phyloP scores from a whole-genome alignment of 2,329 filamentous ascomycete genomes.

The Aspergillus phoenicis region DNA sequence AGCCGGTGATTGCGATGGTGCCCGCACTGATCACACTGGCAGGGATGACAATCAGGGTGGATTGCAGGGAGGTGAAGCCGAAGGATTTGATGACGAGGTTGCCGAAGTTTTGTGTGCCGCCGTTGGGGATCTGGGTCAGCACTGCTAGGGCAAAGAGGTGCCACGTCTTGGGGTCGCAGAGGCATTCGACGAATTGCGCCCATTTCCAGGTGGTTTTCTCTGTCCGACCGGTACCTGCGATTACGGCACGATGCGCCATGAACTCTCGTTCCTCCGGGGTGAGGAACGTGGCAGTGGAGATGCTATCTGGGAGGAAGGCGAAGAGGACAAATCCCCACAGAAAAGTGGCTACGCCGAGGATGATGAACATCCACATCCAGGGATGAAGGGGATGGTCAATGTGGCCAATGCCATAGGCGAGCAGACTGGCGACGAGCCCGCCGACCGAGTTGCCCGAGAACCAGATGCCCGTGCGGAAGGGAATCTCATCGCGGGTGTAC shows the following conservation, averaged over 20 bases:
- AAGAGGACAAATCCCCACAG: slow-evolving; percentile 55
- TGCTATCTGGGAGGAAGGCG: slow-evolving; percentile 55
- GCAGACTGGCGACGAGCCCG: slow-evolving; percentile 29
- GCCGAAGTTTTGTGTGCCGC: slow-evolving; percentile 48
- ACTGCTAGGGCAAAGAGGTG: slow-evolving; percentile 58
- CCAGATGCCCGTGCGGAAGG: slow-evolving; percentile 58
- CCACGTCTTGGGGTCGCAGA: slow-evolving; percentile 63
- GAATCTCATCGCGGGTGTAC: slow-evolving; percentile 61
- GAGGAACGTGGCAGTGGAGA: slow-evolving; percentile 61
- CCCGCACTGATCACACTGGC: slow-evolving; percentile 53
- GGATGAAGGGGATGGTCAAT: slow-evolving; percentile 50
- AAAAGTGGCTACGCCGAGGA: slow-evolving; percentile 56
- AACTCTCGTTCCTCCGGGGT: slow-evolving; percentile 55
- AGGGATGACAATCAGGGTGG: slow-evolving; percentile 59
- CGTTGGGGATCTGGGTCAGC: slow-evolving; percentile 60
- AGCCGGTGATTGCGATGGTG: slow-evolving; percentile 16
- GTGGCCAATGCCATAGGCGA: slow-evolving; percentile 59
- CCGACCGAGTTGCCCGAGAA: slow-evolving; percentile 41
- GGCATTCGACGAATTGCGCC: slow-evolving; percentile 57
- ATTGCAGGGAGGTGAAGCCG: slow-evolving; percentile 58
- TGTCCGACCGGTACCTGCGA: slow-evolving; percentile 20
- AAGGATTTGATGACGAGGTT: slow-evolving; percentile 61
- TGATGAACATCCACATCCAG: slow-evolving; percentile 63
- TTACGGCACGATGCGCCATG: slow-evolving; percentile 22
- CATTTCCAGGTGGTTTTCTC: slow-evolving; percentile 50